Evolutionary conservation across 2,329 filamentous ascomycete genomes (phyloP).

Genomic region (Colletotrichum sidae): DNA sequence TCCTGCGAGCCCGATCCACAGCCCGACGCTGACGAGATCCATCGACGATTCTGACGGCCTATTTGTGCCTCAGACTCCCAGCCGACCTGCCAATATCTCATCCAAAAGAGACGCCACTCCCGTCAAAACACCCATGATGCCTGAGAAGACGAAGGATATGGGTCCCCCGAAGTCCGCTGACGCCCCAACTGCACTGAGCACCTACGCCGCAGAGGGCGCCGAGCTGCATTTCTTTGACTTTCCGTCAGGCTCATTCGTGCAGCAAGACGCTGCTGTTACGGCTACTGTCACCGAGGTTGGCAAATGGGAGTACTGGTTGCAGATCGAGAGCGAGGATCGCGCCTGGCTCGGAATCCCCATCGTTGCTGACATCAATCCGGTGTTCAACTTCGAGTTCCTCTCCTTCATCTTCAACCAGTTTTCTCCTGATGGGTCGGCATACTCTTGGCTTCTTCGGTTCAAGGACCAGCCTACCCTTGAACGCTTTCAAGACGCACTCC

Average conservation of each 20-base stretch:
- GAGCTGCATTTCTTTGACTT: constrained; percentile 97
- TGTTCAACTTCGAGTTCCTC: constrained; percentile 99
- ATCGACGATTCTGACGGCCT: constrained; percentile 70
- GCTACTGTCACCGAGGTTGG: constrained; percentile 88
- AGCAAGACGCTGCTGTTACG: constrained; percentile 80
- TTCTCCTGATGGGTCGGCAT: constrained; percentile 85
- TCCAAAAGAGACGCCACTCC: constrained; percentile 55
- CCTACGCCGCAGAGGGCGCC: constrained; percentile 79
- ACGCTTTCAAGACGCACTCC: constrained; percentile 90
- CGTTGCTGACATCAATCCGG: constrained; percentile 89
- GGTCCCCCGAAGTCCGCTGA: constrained; percentile 68
- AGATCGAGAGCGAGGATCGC: constrained; percentile 79
- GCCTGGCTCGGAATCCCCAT: constrained; percentile 91
- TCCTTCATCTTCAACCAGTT: constrained; percentile 99
- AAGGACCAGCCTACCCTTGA: constrained; percentile 84
- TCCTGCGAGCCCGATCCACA: constrained; percentile 71
- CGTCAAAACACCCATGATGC: constrained; percentile 45
- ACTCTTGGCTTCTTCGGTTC: constrained; percentile 96
- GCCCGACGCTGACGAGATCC: constrained; percentile 65
- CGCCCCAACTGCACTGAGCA: constrained; percentile 77
- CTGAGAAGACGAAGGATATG: constrained; percentile 45
- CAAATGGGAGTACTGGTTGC: constrained; percentile 95
- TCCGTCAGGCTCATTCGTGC: constrained; percentile 83
- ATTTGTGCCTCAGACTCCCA: constrained; percentile 46
- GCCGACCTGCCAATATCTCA: constrained; percentile 61